phyloP scores from a whole-genome alignment of 2,329 filamentous ascomycete genomes.

The Cladosporium velox region DNA sequence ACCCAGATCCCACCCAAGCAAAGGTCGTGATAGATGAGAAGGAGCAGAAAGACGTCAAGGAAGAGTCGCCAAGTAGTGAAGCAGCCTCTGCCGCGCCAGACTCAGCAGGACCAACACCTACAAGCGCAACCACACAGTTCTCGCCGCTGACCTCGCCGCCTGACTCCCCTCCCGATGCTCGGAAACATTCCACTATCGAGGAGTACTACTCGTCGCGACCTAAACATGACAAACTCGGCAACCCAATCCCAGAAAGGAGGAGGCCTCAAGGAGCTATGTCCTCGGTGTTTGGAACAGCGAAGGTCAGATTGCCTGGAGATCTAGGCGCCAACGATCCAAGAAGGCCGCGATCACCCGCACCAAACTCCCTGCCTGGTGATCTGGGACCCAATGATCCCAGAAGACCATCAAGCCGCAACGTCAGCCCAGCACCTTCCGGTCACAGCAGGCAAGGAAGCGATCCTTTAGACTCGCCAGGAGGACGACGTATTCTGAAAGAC shows the following conservation, averaged over 20 bases:
- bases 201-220: constrained; percentile 34
- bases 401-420: constrained; percentile 27
- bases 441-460: constrained; percentile 30
- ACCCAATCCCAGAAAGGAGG: constrained; percentile 32
- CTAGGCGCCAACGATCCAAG: constrained; percentile 40
- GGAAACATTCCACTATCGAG: constrained; percentile 25
- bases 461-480: constrained; percentile 24
- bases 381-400: constrained; percentile 33
- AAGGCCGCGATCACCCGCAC: constrained; percentile 36
- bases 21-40: constrained; percentile 23
- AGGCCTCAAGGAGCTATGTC: constrained; percentile 34
- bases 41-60: constrained; percentile 1
- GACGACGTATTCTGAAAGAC: constrained; percentile 32
- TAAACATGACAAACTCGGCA: constrained; percentile 35
- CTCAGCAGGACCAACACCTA: constrained; percentile 12
- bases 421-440: constrained; percentile 32
- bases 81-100: neutral
- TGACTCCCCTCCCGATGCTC: constrained; percentile 23
- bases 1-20: constrained; percentile 17
- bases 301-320: constrained; percentile 39
- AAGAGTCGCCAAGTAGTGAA: neutral
- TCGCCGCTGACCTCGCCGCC: constrained; percentile 34
- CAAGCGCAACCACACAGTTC: constrained; percentile 21
- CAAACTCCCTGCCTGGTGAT: constrained; percentile 34
- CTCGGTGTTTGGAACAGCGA: constrained; percentile 31